phyloP scores from a whole-genome alignment of 768 basidiomycete species.

The Mycena haematopus region DNA sequence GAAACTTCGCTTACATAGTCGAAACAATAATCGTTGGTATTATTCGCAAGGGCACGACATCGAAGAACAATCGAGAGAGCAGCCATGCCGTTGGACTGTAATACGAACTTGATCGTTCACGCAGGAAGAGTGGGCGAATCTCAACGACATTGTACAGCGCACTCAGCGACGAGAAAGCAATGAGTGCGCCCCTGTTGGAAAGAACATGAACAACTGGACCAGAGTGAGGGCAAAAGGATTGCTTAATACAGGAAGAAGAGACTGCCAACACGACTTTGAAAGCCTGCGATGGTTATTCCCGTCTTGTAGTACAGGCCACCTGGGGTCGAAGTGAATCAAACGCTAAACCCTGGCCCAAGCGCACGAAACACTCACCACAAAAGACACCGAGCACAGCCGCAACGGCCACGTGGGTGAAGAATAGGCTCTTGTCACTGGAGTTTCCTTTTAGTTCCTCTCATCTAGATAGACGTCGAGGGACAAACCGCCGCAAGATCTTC shows the following conservation, averaged over 20 bases:
- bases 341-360: neutral
- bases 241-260: slow-evolving; percentile 88
- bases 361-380: slow-evolving; percentile 61
- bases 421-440: slow-evolving; percentile 79
- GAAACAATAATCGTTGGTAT: slow-evolving; percentile 89
- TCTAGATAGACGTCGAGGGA: neutral
- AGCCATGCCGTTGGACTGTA: slow-evolving; percentile 95
- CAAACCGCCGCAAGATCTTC: slow-evolving; percentile 76
- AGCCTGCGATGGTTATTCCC: slow-evolving; percentile 83
- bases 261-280: slow-evolving; percentile 92
- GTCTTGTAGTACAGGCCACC: slow-evolving; percentile 90
- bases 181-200: slow-evolving; percentile 72
- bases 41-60: slow-evolving; percentile 87
- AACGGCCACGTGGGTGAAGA: slow-evolving; percentile 78
- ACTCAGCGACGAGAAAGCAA: slow-evolving; percentile 91
- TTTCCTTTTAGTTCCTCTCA: neutral
- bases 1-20: slow-evolving; percentile 65
- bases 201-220: slow-evolving; percentile 15
- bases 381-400: slow-evolving; percentile 83
- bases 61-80: slow-evolving; percentile 85
- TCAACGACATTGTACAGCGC: slow-evolving; percentile 90
- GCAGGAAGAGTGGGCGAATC: slow-evolving; percentile 84
- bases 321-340: slow-evolving; percentile 37
- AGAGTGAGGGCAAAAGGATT: slow-evolving; percentile 12
- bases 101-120: slow-evolving; percentile 85